Conservation (phyloP, 805 yeast species). For the Ogataea trehalophila region DNA sequence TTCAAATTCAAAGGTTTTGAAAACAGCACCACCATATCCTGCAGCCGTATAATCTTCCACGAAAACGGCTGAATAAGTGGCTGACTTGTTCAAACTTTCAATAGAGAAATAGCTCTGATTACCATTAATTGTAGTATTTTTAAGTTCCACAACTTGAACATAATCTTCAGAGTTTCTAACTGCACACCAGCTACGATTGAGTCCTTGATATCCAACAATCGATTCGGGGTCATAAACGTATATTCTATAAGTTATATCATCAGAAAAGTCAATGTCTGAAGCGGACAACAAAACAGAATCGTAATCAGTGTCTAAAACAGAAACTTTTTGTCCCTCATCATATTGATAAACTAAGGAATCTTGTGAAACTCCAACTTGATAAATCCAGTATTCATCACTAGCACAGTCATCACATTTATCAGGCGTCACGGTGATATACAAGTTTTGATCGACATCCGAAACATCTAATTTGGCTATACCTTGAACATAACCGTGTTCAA, state of each 20-base stretch:
- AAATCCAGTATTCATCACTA: slow-evolving; percentile 42
- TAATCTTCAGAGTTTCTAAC: slow-evolving; percentile 36
- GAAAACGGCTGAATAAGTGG: slow-evolving; percentile 61
- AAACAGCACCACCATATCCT: slow-evolving; percentile 59
- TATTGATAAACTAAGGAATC: slow-evolving; percentile 60
- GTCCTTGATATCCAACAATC: slow-evolving; percentile 29
- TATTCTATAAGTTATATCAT: slow-evolving; percentile 29
- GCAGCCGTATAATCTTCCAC: slow-evolving; percentile 40
- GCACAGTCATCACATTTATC: slow-evolving; percentile 19
- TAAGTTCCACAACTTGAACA: slow-evolving; percentile 17
- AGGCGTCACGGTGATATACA: slow-evolving; percentile 22
- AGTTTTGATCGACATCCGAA: slow-evolving; percentile 6
- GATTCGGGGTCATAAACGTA: slow-evolving; percentile 44
- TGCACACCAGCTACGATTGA: slow-evolving; percentile 70
- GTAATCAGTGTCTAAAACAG: slow-evolving; percentile 65
- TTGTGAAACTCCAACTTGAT: slow-evolving; percentile 60
- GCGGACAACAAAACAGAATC: slow-evolving; percentile 50
- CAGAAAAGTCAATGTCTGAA: slow-evolving; percentile 40
- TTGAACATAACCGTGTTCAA: slow-evolving; percentile 26
- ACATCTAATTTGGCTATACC: slow-evolving; percentile 13
- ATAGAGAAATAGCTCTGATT: slow-evolving; percentile 50
- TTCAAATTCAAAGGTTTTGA: slow-evolving; percentile 49
- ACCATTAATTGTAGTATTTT: slow-evolving; percentile 8
- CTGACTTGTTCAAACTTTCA: slow-evolving; percentile 53
- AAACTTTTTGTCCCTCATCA: slow-evolving; percentile 54